Evolutionary conservation across 495 filamentous ascomycete genomes (phyloP).

Genomic region (Rhizodiscina lignyota): DNA sequence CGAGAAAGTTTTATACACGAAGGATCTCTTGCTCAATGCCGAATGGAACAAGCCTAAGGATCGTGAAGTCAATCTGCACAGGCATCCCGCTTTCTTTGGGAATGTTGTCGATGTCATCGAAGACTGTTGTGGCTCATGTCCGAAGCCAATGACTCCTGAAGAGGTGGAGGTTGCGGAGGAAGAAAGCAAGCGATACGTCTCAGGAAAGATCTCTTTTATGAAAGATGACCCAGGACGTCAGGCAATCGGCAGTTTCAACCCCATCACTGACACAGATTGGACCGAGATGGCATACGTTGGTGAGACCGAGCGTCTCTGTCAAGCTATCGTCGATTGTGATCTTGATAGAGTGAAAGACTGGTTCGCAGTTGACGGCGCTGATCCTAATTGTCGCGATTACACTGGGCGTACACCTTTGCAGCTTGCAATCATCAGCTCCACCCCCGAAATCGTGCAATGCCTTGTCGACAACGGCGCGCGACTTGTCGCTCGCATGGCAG

Average conservation of each 20-base stretch:
- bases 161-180: conserved; percentile 50
- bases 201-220: conserved; percentile 51
- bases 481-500: conserved; percentile 51
- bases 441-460: conserved; percentile 47
- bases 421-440: conserved; percentile 49
- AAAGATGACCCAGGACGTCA: conserved; percentile 68
- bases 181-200: conserved; percentile 56
- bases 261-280: conserved; percentile 67
- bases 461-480: conserved; percentile 60
- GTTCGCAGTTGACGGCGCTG: conserved; percentile 40
- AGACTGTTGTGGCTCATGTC: conserved; percentile 70
- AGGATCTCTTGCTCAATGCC: conserved; percentile 67
- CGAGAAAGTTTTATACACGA: conserved; percentile 61
- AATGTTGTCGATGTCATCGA: conserved; percentile 46
- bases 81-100: conserved; percentile 64
- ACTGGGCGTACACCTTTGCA: conserved; percentile 72
- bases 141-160: conserved; percentile 46
- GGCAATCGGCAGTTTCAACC: conserved; percentile 55
- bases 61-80: conserved; percentile 54
- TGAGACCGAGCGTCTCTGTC: conserved; percentile 51
- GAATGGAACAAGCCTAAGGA: conserved; percentile 68
- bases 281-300: conserved; percentile 62
- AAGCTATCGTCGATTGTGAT: conserved; percentile 59
- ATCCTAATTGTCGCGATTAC: conserved; percentile 52
- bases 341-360: conserved; percentile 48